Evolutionary conservation across 345 rosid genomes (phyloP).

Genomic region (Eucalyptus curtisii): DNA sequence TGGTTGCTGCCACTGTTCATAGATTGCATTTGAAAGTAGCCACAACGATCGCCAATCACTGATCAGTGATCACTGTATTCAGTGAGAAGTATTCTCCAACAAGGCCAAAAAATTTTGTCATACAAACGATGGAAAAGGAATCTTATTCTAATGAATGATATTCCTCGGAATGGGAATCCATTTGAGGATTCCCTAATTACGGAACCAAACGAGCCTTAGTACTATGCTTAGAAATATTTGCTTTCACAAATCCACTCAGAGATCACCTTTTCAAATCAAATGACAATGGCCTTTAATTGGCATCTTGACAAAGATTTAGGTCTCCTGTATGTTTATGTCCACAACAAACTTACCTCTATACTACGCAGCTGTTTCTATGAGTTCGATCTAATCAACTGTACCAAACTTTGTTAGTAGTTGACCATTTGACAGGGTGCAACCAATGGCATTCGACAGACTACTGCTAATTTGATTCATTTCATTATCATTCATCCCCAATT

Average conservation of each 20-base stretch:
- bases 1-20: background rate
- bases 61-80: background rate
- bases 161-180: background rate
- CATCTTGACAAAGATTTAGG: background rate
- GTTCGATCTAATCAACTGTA: background rate
- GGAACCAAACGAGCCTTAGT: background rate
- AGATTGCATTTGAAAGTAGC: background rate
- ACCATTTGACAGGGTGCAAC: background rate
- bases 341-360: background rate
- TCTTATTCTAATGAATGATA: background rate
- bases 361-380: background rate
- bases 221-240: background rate
- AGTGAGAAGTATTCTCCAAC: background rate
- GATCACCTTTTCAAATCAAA: background rate
- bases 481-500: background rate
- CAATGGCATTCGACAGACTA: background rate
- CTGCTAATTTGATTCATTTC: background rate
- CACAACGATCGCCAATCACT: background rate
- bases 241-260: background rate
- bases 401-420: background rate
- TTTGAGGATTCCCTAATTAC: background rate
- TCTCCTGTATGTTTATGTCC: background rate
- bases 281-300: background rate
- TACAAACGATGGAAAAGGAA: background rate
- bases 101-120: background rate